Conservation (phyloP, 2,329 filamentous ascomycete genomes). For the Stachybotrys chlorohalonatus region DNA sequence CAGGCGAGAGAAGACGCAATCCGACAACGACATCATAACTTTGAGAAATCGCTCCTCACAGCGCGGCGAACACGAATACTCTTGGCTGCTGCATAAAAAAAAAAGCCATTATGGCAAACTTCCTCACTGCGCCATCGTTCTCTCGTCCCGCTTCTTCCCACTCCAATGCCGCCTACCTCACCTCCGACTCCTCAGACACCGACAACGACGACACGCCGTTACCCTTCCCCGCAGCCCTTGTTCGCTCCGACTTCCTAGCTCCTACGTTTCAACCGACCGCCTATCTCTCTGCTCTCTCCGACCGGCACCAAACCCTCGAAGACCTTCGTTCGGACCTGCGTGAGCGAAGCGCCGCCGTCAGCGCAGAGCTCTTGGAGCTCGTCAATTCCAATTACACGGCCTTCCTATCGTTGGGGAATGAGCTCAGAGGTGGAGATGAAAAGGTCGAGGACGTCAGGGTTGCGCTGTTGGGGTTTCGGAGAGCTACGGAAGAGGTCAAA, state of each 20-base stretch:
- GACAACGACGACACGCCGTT: slow-evolving; percentile 59
- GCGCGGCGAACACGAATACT: neutral
- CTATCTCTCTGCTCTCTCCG: slow-evolving; percentile 72
- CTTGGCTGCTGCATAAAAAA: slow-evolving; percentile 4
- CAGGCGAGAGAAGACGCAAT: neutral
- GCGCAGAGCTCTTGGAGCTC: slow-evolving; percentile 80
- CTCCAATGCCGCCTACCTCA: slow-evolving; percentile 26
- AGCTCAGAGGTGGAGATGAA: slow-evolving; percentile 80
- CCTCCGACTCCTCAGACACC: slow-evolving; percentile 25
- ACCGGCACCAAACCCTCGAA: slow-evolving; percentile 92
- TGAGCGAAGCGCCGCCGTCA: slow-evolving; percentile 68
- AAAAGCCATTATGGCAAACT: slow-evolving; percentile 13
- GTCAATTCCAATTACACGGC: slow-evolving; percentile 94
- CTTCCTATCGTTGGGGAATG: slow-evolving; percentile 74
- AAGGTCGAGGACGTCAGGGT: slow-evolving; percentile 85
- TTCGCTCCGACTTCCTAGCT: slow-evolving; percentile 72
- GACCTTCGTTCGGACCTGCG: slow-evolving; percentile 83
- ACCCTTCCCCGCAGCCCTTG: slow-evolving; percentile 80
- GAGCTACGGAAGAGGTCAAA: slow-evolving; percentile 71
- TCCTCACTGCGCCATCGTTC: slow-evolving; percentile 16
- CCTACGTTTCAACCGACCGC: slow-evolving; percentile 67
- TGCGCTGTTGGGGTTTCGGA: slow-evolving; percentile 73
- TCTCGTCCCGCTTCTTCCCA: slow-evolving; percentile 11
- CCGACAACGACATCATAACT: neutral
- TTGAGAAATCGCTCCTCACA: neutral